phyloP scores from a whole-genome alignment of 2,329 filamentous ascomycete genomes.

The Neoscytalidium dimidiatum region DNA sequence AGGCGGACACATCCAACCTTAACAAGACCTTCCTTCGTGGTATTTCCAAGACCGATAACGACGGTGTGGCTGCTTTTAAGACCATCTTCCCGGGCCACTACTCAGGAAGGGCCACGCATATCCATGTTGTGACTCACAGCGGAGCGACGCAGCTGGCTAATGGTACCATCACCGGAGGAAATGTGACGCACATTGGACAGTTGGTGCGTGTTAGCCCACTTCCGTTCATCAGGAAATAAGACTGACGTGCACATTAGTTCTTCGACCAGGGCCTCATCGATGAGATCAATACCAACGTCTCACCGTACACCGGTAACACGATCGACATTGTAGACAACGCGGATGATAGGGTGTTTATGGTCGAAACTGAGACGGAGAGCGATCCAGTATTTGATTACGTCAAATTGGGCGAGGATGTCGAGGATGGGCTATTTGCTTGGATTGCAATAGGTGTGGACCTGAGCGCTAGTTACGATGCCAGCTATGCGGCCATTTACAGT shows the following conservation, averaged over 20 bases:
- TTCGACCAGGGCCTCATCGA: constrained; percentile 61
- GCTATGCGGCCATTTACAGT: not conserved
- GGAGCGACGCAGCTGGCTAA: constrained; percentile 46
- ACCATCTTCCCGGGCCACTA: constrained; percentile 50
- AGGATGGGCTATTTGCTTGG: constrained; percentile 36
- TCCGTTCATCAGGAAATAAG: not conserved
- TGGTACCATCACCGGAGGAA: constrained; percentile 53
- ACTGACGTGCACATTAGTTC: constrained; percentile 40
- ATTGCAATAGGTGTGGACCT: constrained; percentile 21
- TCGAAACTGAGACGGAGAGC: constrained; percentile 46
- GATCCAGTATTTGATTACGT: constrained; percentile 61
- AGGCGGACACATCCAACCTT: constrained; percentile 33
- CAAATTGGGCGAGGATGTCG: constrained; percentile 53
- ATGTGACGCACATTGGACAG: constrained; percentile 63
- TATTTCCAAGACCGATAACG: constrained; percentile 47
- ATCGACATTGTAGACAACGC: constrained; percentile 51
- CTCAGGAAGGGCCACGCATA: constrained; percentile 43
- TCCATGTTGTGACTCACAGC: constrained; percentile 38
- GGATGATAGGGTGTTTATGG: constrained; percentile 50
- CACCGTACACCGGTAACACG: constrained; percentile 48
- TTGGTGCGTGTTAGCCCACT: constrained; percentile 28
- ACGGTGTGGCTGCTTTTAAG: constrained; percentile 53
- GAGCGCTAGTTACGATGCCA: not conserved
- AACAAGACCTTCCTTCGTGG: constrained; percentile 48
- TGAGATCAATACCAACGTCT: constrained; percentile 48